Percentiles rank a stretch among this genome's conserved stretches.
phyloP scores from a whole-genome alignment of 176 grass and related monocot genomes.

The Stipa capillata region DNA sequence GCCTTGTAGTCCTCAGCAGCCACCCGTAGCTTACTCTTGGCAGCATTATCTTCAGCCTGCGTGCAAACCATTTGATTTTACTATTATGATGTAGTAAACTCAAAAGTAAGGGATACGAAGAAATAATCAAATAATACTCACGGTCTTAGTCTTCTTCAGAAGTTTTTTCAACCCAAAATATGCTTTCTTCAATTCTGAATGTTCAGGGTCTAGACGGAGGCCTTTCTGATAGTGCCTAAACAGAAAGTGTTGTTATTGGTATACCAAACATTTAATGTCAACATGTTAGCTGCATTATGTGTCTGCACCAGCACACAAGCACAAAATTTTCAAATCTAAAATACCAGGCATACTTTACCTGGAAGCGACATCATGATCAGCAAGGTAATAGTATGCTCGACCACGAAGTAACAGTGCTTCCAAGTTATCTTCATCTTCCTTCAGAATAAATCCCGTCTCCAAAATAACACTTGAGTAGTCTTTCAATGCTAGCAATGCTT shows the following conservation, averaged over 20 bases:
- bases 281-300: background rate
- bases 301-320: background rate
- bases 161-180: slow-evolving; percentile 97
- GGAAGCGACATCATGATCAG: slow-evolving; percentile 90
- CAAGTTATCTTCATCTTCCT: slow-evolving; percentile 97
- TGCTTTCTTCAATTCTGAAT: slow-evolving; percentile 90
- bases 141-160: slow-evolving; percentile 90
- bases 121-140: slow-evolving; percentile 30
- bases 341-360: slow-evolving; percentile 38
- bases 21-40: slow-evolving; percentile 78
- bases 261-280: background rate
- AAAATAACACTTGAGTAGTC: slow-evolving; percentile 88
- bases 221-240: slow-evolving; percentile 95
- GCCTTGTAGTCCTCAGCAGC: slow-evolving; percentile 90
- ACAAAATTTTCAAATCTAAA: background rate
- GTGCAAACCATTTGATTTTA: slow-evolving; percentile 10
- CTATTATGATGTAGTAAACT: background rate
- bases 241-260: background rate
- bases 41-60: slow-evolving; percentile 90
- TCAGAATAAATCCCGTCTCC: slow-evolving; percentile 85
- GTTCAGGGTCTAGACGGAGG: slow-evolving; percentile 85
- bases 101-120: background rate
- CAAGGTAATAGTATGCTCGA: slow-evolving; percentile 93
- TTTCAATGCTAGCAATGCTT: slow-evolving; percentile 62
- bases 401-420: slow-evolving; percentile 82